Evolutionary conservation across 2,329 filamentous ascomycete genomes (phyloP), one percentile per base, ranked within the genome.

Genomic region (Daldinia sp.): DNA sequence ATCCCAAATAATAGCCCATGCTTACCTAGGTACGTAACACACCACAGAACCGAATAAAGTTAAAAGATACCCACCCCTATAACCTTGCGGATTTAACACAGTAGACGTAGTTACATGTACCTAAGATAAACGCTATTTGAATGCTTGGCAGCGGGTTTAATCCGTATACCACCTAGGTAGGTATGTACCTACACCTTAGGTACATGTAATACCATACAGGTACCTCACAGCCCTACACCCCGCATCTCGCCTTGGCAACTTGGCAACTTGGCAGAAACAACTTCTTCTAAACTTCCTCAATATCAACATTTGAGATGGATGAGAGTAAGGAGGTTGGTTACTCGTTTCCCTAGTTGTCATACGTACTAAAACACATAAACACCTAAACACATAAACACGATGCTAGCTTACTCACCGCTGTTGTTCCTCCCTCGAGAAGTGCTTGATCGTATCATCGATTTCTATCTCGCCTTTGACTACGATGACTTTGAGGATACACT

Each of bases 371-470:
- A 6, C 33, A 4, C 2, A 2, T 42, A 42, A 20, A 1, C 2
- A 35, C 2, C 6, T 42, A 23, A 10, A 18, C 18, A 18, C 4
- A 10, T n/a, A 37, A 12, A 6, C 20, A 54, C 18, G 33, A 60
- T 69, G 54, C 58, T 57, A 44, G 18, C 30, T 18, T 23, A 67
- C 33, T 71, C 73, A n/a, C 58, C 63, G 5, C 30, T 75, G 18
- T 71, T 74, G 26, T 54, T 26, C 13, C 63, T 75, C 9, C 73
- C 74, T 1, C 63, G 60, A 54, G 74, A 76, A 55, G 60, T 75
- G 20, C 74, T 74, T 18, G 70, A 75, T 26, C 68, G 62, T 28
- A 76, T 76, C 58, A 74, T 72, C 33, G 71, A 74, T 13, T 71
- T 73, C 58, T 76, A 75, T 62, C 72, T 76, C 37, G 28, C 67